Percentiles rank a stretch among this genome's conserved stretches.
phyloP scores from a whole-genome alignment of 2,329 filamentous ascomycete species.

The Cercospora sp. region DNA sequence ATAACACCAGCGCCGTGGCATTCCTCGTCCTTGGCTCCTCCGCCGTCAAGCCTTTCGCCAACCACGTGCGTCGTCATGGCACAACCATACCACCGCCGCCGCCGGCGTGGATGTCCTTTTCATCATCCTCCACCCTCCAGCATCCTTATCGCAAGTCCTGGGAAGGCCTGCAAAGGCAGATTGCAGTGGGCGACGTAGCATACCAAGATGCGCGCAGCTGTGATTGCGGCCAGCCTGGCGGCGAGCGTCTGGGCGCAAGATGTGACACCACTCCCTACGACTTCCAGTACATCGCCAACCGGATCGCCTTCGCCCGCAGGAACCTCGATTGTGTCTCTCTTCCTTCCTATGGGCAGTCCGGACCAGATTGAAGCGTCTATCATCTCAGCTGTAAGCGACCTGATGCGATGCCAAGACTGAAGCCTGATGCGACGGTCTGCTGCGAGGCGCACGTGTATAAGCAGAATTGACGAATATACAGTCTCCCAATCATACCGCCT shows the following conservation, averaged over 20 bases:
- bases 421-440: not conserved
- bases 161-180: not conserved
- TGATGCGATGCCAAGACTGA: not conserved
- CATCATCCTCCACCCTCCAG: not conserved
- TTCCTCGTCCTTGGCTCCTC: not conserved
- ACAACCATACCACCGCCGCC: not conserved
- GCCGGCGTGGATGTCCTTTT: not conserved
- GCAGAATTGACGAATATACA: constrained; percentile 2
- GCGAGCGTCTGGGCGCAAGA: constrained; percentile 16
- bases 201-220: constrained; percentile 1
- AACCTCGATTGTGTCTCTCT: constrained; percentile 22
- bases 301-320: not conserved
- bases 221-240: constrained; percentile 9
- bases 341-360: constrained; percentile 24
- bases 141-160: not conserved
- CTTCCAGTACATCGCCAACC: constrained; percentile 1
- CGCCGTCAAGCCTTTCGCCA: constrained; percentile 10
- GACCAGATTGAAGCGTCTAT: constrained; percentile 26
- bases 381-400: constrained; percentile 24
- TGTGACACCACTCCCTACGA: constrained; percentile 7
- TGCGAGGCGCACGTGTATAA: not conserved
- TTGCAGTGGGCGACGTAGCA: not conserved
- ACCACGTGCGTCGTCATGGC: constrained; percentile 19
- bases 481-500: constrained; percentile 31
- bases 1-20: not conserved